Percentiles rank a stretch among this genome's conserved stretches.
Conservation (phyloP, 192 early-diverging fungal species). For the Borealophlyctis nickersoniae region DNA sequence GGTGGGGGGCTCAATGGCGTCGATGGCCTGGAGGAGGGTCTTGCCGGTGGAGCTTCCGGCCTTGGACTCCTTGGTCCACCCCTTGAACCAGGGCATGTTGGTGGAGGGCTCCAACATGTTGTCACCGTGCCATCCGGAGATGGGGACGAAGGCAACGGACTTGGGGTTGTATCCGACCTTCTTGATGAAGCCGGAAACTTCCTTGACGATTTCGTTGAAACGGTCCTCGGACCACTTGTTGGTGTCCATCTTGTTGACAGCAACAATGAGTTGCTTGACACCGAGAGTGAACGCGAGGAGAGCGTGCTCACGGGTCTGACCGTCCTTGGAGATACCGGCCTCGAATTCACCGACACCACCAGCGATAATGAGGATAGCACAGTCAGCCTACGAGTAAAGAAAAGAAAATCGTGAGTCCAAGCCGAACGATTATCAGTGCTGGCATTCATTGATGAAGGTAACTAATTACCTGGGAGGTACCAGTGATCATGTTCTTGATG, state of each 20-base stretch:
- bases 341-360: slow-evolving; percentile 88
- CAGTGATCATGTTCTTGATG: slow-evolving; percentile 94
- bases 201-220: slow-evolving; percentile 95
- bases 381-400: slow-evolving; percentile 89
- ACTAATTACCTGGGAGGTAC: slow-evolving; percentile 92
- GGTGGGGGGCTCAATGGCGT: slow-evolving; percentile 83
- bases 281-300: slow-evolving; percentile 96
- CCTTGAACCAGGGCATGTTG: slow-evolving; percentile 97
- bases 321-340: slow-evolving; percentile 98
- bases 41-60: slow-evolving; percentile 49
- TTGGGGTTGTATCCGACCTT: slow-evolving; percentile 95
- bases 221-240: slow-evolving; percentile 92
- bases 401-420: no score
- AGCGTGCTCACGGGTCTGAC: slow-evolving; percentile 99
- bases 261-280: slow-evolving; percentile 97
- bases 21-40: slow-evolving; percentile 90
- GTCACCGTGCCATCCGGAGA: slow-evolving; percentile 98
- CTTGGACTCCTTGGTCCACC: slow-evolving; percentile 90
- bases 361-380: slow-evolving; percentile 94
- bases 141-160: slow-evolving; percentile 91
- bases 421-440: no score
- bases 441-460: no score
- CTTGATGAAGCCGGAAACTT: slow-evolving; percentile 93
- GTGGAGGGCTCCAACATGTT: slow-evolving; percentile 93
- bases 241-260: slow-evolving; percentile 99